phyloP scores from a whole-genome alignment of 164 flowering plant species.

The Aristolochia fimbriata region DNA sequence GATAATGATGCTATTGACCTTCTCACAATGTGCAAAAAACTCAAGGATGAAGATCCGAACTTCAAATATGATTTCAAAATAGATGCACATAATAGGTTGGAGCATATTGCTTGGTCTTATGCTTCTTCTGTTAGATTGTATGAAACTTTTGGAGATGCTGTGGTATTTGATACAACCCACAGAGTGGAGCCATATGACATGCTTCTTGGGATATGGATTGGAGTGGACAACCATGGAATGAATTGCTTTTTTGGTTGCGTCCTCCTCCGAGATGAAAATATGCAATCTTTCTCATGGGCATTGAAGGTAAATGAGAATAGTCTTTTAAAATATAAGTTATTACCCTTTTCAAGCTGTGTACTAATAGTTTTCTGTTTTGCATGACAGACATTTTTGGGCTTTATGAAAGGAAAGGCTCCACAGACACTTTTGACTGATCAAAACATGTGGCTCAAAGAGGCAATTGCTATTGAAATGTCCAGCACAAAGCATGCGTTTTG shows the following conservation, averaged over 20 bases:
- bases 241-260: slow-evolving; percentile 63
- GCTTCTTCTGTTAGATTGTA: slow-evolving; percentile 45
- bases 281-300: slow-evolving; percentile 75
- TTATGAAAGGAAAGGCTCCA: slow-evolving; percentile 75
- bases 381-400: slow-evolving; percentile 53
- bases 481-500: slow-evolving; percentile 69
- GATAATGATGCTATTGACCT: slow-evolving; percentile 70
- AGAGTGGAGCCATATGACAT: slow-evolving; percentile 70
- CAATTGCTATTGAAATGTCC: slow-evolving; percentile 58
- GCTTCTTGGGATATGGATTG: slow-evolving; percentile 72
- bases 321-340: neutral
- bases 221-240: slow-evolving; percentile 73
- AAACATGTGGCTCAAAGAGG: slow-evolving; percentile 76
- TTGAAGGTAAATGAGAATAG: slow-evolving; percentile 42
- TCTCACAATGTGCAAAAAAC: slow-evolving; percentile 59
- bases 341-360: neutral
- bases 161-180: slow-evolving; percentile 66
- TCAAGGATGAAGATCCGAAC: slow-evolving; percentile 51
- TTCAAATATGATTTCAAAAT: slow-evolving; percentile 64
- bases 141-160: slow-evolving; percentile 64
- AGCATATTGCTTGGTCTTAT: slow-evolving; percentile 75
- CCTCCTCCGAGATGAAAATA: slow-evolving; percentile 64
- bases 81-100: slow-evolving; percentile 58
- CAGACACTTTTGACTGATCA: slow-evolving; percentile 69
- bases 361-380: slow-evolving; percentile 5